A percentile compares a stretch with the other conserved stretches of the same genome.
phyloP scores from a whole-genome alignment of 164 flowering plant species.

The Vitis riparia region DNA sequence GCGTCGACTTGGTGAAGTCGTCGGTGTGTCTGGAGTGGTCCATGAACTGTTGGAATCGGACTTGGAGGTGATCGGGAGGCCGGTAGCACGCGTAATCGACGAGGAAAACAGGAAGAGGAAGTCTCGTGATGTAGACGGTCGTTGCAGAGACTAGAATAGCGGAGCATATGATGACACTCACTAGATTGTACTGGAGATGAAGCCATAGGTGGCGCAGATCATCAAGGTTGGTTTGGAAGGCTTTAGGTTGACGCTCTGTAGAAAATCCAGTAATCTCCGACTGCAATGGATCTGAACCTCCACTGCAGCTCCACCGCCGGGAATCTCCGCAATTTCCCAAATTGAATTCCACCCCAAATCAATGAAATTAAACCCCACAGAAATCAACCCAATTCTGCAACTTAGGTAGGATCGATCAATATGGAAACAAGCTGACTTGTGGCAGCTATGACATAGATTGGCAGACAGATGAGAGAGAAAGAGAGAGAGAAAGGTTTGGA shows the following conservation, averaged over 20 bases:
- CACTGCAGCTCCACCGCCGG: conserved; percentile 3
- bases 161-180: conserved; percentile 26
- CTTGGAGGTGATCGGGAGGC: conserved; percentile 27
- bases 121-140: conserved; percentile 33
- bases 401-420: too few species aligned
- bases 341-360: conserved; percentile 5
- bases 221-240: conserved; percentile 20
- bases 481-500: conserved; percentile 7
- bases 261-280: conserved; percentile 33
- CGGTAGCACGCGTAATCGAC: conserved; percentile 36
- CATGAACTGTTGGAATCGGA: conserved; percentile 27
- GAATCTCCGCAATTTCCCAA: conserved; percentile 19
- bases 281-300: conserved; percentile 28
- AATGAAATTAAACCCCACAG: background rate
- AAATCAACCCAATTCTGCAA: background rate
- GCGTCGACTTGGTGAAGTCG: conserved; percentile 30
- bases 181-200: conserved; percentile 36
- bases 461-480: conserved; percentile 4
- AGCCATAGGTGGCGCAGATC: conserved; percentile 35
- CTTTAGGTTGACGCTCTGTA: conserved; percentile 43
- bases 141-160: conserved; percentile 29
- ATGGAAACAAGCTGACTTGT: too few species aligned
- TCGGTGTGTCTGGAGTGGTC: conserved; percentile 30
- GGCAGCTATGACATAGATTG: background rate
- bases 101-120: conserved; percentile 27